A percentile compares a stretch with the other conserved stretches of the same genome.
Conservation (phyloP, 2,329 filamentous ascomycete genomes). For the Waltergamsia citrina region DNA sequence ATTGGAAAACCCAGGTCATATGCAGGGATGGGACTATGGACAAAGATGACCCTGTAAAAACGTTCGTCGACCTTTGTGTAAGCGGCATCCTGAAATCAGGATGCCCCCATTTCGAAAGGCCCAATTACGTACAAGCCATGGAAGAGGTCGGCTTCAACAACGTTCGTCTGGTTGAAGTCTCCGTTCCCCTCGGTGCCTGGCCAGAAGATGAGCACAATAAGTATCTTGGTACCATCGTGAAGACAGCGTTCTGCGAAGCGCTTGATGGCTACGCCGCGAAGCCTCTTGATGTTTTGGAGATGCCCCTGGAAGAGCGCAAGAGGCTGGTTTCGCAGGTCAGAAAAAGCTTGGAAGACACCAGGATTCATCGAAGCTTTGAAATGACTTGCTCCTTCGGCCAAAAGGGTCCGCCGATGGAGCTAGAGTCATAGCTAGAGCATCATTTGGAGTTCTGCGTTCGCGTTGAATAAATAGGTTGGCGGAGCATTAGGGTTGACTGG, state of each 20-base stretch:
- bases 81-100: constrained; percentile 24
- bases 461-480: constrained; percentile 32
- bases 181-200: constrained; percentile 37
- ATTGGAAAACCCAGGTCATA: constrained; percentile 27
- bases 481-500: too few relatives aligned
- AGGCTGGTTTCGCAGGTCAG: constrained; percentile 19
- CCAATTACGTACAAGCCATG: constrained; percentile 23
- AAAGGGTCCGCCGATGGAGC: too few relatives aligned
- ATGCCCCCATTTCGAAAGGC: constrained; percentile 23
- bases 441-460: constrained; percentile 32
- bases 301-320: constrained; percentile 21
- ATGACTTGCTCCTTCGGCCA: too few relatives aligned
- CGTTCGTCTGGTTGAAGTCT: constrained; percentile 28
- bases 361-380: constrained; percentile 30
- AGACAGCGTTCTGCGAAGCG: constrained; percentile 28
- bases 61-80: constrained; percentile 20
- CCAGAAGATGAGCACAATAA: constrained; percentile 27
- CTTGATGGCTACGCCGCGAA: constrained; percentile 31
- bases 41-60: constrained; percentile 24
- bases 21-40: constrained; percentile 35
- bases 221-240: constrained; percentile 33
- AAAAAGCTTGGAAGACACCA: constrained; percentile 21
- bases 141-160: constrained; percentile 32
- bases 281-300: constrained; percentile 26
- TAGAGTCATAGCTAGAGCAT: too few relatives aligned